Base-by-base conservation (phyloP, 441 rosid species). In the Aquilaria agallochum region DNA sequence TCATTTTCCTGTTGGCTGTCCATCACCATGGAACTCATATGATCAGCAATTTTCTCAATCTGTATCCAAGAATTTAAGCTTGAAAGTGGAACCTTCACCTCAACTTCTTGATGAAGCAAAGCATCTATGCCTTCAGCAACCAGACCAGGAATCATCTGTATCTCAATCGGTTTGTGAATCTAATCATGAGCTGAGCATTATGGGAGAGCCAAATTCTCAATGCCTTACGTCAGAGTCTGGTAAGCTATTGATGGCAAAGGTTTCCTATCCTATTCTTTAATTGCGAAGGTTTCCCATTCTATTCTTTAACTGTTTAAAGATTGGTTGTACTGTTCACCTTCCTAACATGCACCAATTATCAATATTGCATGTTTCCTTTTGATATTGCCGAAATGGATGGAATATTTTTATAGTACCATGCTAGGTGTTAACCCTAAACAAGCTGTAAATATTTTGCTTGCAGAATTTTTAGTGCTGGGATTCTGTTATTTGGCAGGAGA, bases 91-190 rank as follows among this genome's bases (percentile, higher is more conserved):
- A 65, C 67, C 72, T 61, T 74, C 74, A 58, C 66, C 71, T 31
- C 82, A 72, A 49, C 78, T 55, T 55, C 54, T 73, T 31, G 67
- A 58, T 51, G 65, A 53, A 61, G 34, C 81, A 14, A 84, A 81
- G 70, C 84, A 76, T 58, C 61, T 74, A 66, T 75, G 72, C 60
- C 74, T 79, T 58, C 78, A 70, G 31, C 62, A 76, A 62, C 88
- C 77, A 57, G 92, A 80, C 59, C 91, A 71, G 60, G 92, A 88
- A 53, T 80, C 82, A 12, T 70, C 85, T 27, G 84, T 87, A 8
- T 59, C 74, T 69, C 91, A 88, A 44, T 85, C 86, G 2, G 80
- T 86, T n/a, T 74, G 79, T 68, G 87, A 81, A 56, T 86, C 95
- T 67, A 77, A 72, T 61, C 53, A 75, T 50, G 83, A 84, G 80